A percentile compares a stretch with the other conserved stretches of the same genome.
Conservation (phyloP, 1,284 basidiomycete genomes). For the Pholiota adiposa region DNA sequence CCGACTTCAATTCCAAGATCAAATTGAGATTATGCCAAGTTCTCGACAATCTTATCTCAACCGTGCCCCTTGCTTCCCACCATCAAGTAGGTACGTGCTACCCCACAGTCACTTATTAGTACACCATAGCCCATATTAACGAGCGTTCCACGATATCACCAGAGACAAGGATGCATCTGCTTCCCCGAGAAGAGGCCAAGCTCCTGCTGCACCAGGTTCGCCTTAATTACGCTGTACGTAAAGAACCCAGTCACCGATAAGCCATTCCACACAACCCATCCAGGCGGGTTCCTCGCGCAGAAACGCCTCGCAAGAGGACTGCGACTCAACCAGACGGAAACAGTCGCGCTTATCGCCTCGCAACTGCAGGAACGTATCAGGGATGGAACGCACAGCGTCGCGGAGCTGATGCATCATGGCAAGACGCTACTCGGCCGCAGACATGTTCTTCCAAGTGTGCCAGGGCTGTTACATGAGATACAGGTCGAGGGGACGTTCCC, state of each 20-base stretch:
- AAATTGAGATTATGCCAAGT: too few relatives aligned
- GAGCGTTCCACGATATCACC: neutral
- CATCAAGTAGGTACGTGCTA: neutral
- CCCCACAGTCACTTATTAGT: neutral
- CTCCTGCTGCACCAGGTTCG: constrained; percentile 56
- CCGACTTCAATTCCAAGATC: too few relatives aligned
- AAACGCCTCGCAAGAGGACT: constrained; percentile 92
- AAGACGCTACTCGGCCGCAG: constrained; percentile 87
- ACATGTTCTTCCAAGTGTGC: constrained; percentile 87
- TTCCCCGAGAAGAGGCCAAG: constrained; percentile 55
- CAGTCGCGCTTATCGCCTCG: constrained; percentile 87
- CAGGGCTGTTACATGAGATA: constrained; percentile 74
- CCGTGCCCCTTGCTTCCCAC: neutral
- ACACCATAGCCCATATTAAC: neutral
- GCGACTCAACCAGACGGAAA: constrained; percentile 86
- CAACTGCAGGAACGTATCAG: constrained; percentile 94
- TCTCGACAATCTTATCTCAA: neutral
- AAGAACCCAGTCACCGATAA: neutral
- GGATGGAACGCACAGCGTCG: constrained; percentile 90
- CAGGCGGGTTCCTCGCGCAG: constrained; percentile 90
- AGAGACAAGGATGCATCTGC: constrained; percentile 43
- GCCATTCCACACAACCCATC: constrained; percentile 2
- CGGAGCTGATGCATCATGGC: constrained; percentile 91
- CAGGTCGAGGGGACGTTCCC: constrained; percentile 93
- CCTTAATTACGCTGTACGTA: neutral